These are phyloP conservation scores for Populus ilicifolia DNA, from an alignment of 345 rosid genomes.

Conservation along the genomic window DNA sequence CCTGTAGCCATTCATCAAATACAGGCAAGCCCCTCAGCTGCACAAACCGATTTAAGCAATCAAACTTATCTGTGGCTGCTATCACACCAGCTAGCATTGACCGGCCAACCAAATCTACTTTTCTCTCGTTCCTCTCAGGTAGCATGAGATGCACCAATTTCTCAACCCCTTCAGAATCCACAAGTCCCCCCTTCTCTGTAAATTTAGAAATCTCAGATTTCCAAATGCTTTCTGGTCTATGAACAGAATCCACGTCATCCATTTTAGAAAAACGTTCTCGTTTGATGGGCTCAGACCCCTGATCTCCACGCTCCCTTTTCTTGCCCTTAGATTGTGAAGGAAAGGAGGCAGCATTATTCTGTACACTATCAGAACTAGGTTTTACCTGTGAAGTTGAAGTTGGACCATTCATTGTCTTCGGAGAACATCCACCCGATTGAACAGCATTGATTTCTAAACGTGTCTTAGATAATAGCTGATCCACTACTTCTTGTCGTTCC, in stretches of 20 bases:
- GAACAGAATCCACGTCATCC: conserved; percentile 63
- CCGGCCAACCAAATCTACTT: conserved; percentile 59
- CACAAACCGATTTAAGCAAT: conserved; percentile 73
- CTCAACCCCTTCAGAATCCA: conserved; percentile 74
- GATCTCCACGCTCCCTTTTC: conserved; percentile 89
- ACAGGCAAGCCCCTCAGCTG: conserved; percentile 80
- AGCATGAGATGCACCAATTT: conserved; percentile 74
- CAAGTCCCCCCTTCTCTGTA: conserved; percentile 75
- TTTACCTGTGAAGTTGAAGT: conserved; percentile 67
- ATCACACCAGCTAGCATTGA: conserved; percentile 65
- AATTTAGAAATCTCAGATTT: conserved; percentile 67
- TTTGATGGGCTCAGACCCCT: conserved; percentile 58
- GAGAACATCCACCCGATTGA: conserved; percentile 79
- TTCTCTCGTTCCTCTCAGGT: conserved; percentile 64
- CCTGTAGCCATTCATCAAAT: conserved; percentile 97
- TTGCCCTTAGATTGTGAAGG: conserved; percentile 76
- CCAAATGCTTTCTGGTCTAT: conserved; percentile 50
- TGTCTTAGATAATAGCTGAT: conserved; percentile 60
- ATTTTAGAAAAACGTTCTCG: conserved; percentile 55
- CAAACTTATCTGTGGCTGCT: conserved; percentile 74
- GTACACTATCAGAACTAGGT: conserved; percentile 58
- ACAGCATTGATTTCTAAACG: conserved; percentile 70
- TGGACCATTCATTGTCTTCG: conserved; percentile 69
- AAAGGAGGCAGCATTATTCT: conserved; percentile 50
- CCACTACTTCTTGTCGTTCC: conserved; percentile 78